Conservation (phyloP, 2,329 filamentous ascomycete species). For the Exophiala sp. region DNA sequence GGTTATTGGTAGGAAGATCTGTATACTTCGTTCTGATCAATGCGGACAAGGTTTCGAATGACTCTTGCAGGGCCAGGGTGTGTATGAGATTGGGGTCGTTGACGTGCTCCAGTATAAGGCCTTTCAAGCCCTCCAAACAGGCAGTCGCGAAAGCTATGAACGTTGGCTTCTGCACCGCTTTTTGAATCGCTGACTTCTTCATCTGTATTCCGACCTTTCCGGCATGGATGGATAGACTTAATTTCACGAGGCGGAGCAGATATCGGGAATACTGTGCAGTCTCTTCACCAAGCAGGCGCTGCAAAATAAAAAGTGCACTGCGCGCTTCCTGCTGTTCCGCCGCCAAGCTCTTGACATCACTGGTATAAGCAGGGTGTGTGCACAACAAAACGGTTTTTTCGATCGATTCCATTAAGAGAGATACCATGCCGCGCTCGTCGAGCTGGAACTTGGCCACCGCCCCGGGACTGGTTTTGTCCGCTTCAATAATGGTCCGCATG, state of each 20-base stretch:
- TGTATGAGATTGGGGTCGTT: slow-evolving; percentile 9
- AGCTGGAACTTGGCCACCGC: slow-evolving; percentile 13
- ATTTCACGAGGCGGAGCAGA: slow-evolving; percentile 71
- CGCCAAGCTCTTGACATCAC: slow-evolving; percentile 25
- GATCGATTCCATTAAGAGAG: slow-evolving; percentile 16
- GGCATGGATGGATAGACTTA: slow-evolving; percentile 52
- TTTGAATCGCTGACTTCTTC: slow-evolving; percentile 16
- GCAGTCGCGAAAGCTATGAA: slow-evolving; percentile 74
- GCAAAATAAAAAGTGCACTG: slow-evolving; percentile 18
- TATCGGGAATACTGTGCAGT: slow-evolving; percentile 70
- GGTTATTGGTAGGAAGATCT: slow-evolving; percentile 69
- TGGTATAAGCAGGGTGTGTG: slow-evolving; percentile 27
- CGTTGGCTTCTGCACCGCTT: slow-evolving; percentile 54
- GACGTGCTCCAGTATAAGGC: slow-evolving; percentile 11
- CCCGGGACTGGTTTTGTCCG: slow-evolving; percentile 12
- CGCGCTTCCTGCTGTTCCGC: slow-evolving; percentile 25
- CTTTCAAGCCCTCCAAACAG: slow-evolving; percentile 21
- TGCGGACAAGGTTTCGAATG: slow-evolving; percentile 63
- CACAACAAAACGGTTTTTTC: slow-evolving; percentile 15
- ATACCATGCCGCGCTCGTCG: neutral
- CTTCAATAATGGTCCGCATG: slow-evolving; percentile 18
- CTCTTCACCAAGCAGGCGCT: slow-evolving; percentile 34
- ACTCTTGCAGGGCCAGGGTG: slow-evolving; percentile 39
- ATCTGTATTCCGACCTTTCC: slow-evolving; percentile 7
- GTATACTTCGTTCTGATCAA: slow-evolving; percentile 77